Evolutionary conservation across 768 basidiomycete genomes (phyloP).

Genomic region (Leccinellum rugosiceps): DNA sequence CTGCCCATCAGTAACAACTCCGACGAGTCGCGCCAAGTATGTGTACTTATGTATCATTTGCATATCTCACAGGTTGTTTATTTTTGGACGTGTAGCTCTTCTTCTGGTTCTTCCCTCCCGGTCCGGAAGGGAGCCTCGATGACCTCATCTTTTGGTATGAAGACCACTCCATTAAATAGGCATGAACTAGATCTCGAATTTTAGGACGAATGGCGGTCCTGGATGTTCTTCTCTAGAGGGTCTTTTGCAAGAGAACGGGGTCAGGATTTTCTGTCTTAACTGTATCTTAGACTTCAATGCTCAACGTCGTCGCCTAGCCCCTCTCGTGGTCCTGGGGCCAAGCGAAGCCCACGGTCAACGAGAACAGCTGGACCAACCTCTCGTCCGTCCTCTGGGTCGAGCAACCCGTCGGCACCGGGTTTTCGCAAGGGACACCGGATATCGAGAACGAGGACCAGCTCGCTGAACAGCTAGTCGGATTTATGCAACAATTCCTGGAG

Average conservation of each 20-base stretch:
- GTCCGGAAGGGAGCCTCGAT: slow-evolving; percentile 65
- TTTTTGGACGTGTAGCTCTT: slow-evolving; percentile 49
- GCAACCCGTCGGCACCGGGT: slow-evolving; percentile 79
- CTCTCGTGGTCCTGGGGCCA: slow-evolving; percentile 63
- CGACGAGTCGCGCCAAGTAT: slow-evolving; percentile 69
- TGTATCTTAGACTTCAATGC: slow-evolving; percentile 15
- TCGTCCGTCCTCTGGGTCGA: slow-evolving; percentile 74
- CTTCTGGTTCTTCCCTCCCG: slow-evolving; percentile 85
- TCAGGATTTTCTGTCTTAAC: slow-evolving; percentile 30
- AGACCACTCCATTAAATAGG: background rate
- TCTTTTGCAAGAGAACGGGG: slow-evolving; percentile 71
- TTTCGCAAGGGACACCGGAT: slow-evolving; percentile 65
- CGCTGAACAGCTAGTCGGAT: slow-evolving; percentile 51
- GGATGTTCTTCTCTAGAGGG: slow-evolving; percentile 76
- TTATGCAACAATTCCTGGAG: slow-evolving; percentile 71
- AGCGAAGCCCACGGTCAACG: slow-evolving; percentile 60
- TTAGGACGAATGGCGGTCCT: slow-evolving; percentile 78
- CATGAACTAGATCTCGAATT: background rate
- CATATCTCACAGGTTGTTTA: background rate
- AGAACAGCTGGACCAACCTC: slow-evolving; percentile 77
- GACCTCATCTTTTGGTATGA: slow-evolving; percentile 72
- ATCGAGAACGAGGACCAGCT: slow-evolving; percentile 57
- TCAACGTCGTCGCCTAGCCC: slow-evolving; percentile 42
- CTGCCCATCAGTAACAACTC: slow-evolving; percentile 60
- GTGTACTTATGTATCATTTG: background rate